Evolutionary conservation across 345 rosid species (phyloP), one percentile per base, ranked within the genome.

Genomic region (Atalantia buxifolia): DNA sequence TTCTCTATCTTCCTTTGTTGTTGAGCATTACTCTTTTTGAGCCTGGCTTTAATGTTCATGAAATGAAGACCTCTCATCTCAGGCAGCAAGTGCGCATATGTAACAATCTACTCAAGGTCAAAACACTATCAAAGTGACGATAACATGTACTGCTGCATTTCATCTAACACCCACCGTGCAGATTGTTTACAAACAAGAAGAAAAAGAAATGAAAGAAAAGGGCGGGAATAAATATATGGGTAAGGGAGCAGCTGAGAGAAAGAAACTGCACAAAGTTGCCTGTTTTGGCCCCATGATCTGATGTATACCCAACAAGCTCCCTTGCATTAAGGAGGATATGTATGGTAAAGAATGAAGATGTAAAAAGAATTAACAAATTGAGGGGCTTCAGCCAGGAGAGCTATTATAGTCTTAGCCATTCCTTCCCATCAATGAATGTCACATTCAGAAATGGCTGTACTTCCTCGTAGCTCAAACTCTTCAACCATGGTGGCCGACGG

Each of bases 401-500:
- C 22, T 38, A 75, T 83, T 81, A 91, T 61, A 96, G 83, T 88
- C 83, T 89, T 22, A 96, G 84, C 99, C 99, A 96, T 76, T 91
- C 87, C 22, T 86, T 76, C 74, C 97, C 98, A 74, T 82, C 78
- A 62, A 96, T 91, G 85, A 93, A 96, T 68, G 80, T 86, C 78
- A 67, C 77, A 56, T 86, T 89, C 6, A 93, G 80, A 78, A 83
- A 93, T 24, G 87, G 94, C 66, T 71, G 86, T 13, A 85, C 94
- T 75, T 96, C 89, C 74, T 83, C 76, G 4, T 57, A 79, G 74
- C 81, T 86, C 57, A 92, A 85, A 40, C 60, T 81, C 83, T 88
- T 96, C 2, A 85, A 80, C 99, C 99, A 92, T 22, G 93, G 89
- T 24, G 89, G 95, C 45, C 97, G 75, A 1, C 83, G 84, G 30